These are phyloP conservation scores for Ascosphaera aggregata DNA, from an alignment of 2,329 filamentous ascomycete genomes.

Conservation along the genomic window DNA sequence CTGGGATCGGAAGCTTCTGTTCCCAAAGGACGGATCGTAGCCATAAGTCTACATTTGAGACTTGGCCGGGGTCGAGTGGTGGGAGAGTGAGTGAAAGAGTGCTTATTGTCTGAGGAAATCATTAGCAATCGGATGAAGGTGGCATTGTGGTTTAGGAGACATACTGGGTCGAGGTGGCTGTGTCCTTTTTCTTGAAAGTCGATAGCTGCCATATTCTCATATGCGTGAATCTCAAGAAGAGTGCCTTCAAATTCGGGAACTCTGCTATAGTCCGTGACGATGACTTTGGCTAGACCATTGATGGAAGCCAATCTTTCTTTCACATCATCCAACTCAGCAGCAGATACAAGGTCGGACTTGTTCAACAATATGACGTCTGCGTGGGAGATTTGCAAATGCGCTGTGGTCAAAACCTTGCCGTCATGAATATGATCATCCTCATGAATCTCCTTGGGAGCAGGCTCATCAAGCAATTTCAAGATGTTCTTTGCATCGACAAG, in stretches of 20 bases:
- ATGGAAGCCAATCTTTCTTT: conserved; percentile 54
- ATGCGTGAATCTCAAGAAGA: conserved; percentile 75
- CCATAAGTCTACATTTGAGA: conserved; percentile 54
- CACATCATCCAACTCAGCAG: conserved; percentile 44
- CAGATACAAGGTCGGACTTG: conserved; percentile 64
- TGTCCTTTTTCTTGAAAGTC: conserved; percentile 57
- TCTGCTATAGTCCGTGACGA: conserved; percentile 55
- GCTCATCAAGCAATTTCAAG: conserved; percentile 54
- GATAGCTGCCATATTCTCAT: conserved; percentile 55
- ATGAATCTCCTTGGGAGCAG: conserved; percentile 16
- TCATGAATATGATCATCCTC: conserved; percentile 19
- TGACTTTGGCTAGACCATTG: conserved; percentile 68
- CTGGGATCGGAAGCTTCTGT: conserved; percentile 10
- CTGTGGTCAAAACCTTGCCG: conserved; percentile 61
- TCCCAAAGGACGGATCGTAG: conserved; percentile 73
- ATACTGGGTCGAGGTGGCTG: conserved; percentile 70
- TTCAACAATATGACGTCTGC: conserved; percentile 91
- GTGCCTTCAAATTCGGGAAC: conserved; percentile 69
- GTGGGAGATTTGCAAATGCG: conserved; percentile 90
- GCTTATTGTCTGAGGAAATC: conserved; percentile 43
- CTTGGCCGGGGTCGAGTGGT: conserved; percentile 29
- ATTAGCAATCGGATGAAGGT: conserved; percentile 2
- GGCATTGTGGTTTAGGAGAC: conserved; percentile 10
- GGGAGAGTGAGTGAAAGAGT: conserved; percentile 53
- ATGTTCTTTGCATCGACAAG: conserved; percentile 92